These are phyloP conservation scores for Colletotrichum tropicale DNA, from an alignment of 2,329 filamentous ascomycete species.

Conservation along the genomic window DNA sequence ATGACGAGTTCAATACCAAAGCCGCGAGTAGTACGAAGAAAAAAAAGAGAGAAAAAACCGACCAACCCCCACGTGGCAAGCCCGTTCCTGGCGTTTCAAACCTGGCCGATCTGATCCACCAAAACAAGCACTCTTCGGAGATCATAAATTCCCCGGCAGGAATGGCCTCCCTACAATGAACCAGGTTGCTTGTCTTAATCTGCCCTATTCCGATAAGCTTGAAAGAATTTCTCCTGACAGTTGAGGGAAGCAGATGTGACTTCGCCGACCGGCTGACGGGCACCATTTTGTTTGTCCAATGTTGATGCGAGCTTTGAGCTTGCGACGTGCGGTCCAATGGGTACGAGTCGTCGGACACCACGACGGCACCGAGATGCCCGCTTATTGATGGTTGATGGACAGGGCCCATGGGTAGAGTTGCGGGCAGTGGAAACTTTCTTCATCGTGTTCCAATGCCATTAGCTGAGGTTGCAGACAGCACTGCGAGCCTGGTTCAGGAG, in stretches of 20 bases:
- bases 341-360: neutral
- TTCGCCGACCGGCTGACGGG: neutral
- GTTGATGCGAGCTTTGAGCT: neutral
- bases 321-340: neutral
- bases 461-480: neutral
- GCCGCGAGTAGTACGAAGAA: neutral
- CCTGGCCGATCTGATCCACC: neutral
- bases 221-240: neutral
- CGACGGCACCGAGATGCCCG: neutral
- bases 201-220: neutral
- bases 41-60: neutral
- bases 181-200: neutral
- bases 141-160: neutral
- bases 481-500: neutral
- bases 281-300: neutral
- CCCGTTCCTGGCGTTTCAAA: neutral
- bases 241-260: neutral
- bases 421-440: neutral
- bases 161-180: neutral
- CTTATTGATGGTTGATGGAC: neutral
- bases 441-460: neutral
- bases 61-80: neutral
- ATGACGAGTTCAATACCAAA: neutral
- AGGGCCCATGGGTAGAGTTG: neutral
- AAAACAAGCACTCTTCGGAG: neutral